These are phyloP conservation scores for Pythium rishiriense DNA, from an alignment of 352 stramenopile species.

Conservation along the genomic window DNA sequence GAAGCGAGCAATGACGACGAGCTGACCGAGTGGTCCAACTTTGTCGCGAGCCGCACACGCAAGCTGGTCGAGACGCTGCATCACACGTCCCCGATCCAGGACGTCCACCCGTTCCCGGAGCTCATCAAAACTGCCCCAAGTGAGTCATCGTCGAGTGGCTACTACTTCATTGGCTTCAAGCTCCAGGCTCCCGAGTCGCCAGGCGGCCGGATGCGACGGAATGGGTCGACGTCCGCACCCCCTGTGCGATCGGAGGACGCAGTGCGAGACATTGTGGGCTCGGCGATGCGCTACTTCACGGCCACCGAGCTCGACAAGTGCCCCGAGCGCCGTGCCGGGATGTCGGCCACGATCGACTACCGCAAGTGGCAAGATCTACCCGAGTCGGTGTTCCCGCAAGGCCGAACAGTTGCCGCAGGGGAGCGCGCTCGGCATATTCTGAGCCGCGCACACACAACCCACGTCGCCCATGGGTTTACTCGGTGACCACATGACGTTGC, in stretches of 20 bases:
- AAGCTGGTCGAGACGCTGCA: constrained; percentile 85
- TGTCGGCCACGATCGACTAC: constrained; percentile 64
- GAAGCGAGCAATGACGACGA: constrained; percentile 53
- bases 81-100: constrained; percentile 54
- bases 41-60: constrained; percentile 78
- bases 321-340: constrained; percentile 52
- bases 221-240: not conserved
- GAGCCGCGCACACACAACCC: constrained; percentile 62
- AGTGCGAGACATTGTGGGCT: constrained; percentile 46
- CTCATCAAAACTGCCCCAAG: constrained; percentile 37
- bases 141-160: constrained; percentile 31
- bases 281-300: constrained; percentile 75
- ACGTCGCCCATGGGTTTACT: constrained; percentile 54
- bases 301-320: constrained; percentile 69
- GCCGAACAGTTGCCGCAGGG: constrained; percentile 55
- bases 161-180: constrained; percentile 76
- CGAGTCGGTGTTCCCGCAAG: constrained; percentile 55
- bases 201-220: constrained; percentile 2
- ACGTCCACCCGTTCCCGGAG: constrained; percentile 73
- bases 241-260: constrained; percentile 8
- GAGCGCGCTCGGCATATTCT: constrained; percentile 82
- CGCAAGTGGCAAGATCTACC: constrained; percentile 73
- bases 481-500: constrained; percentile 28
- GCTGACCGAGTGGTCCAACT: constrained; percentile 67
- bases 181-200: constrained; percentile 27